Base-by-base conservation (phyloP, 805 yeast species). In the Ogataea trehaloabstinens region DNA sequence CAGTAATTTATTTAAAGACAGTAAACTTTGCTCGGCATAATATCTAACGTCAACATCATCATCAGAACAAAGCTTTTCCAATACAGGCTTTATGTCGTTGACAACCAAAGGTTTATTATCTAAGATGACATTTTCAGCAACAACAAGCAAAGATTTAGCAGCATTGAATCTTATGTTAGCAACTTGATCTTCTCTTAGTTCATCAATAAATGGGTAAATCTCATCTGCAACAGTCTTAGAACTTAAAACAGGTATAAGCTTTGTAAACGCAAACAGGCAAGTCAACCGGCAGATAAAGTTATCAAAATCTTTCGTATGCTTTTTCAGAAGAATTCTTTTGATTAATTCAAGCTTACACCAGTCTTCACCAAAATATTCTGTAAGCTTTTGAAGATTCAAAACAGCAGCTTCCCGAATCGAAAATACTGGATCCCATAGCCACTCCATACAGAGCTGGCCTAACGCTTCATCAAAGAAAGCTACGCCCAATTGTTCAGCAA, bases 391-490 rank as follows among this genome's bases (percentile, higher is more conserved):
- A 51, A 93, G 70, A 62, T 90, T 93, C 40, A 71, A 68, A 22
- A 93, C 95, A 1, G 98, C 98, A 7, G 99, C 99, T 50, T 88
- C 95, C 64, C 99, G 81, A 45, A 93, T 90, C 4, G 98, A 90
- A 66, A 79, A 93, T 28, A 93, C 99, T 4, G 90, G 85, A 67
- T 93, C 99, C 96, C 97, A 90, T 49, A 93, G 71, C 98, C 99
- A 93, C n/a, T 90, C 85, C 77, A 93, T 77, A 56, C 96, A 93
- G 52, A 93, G 71, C 35, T 85, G 82, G 47, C 95, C 89, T 49
- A 93, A 72, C 55, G 90, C 95, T 60, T 87, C 85, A 63, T 93
- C 93, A 66, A 93, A 93, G 56, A 91, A 89, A 20, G 87, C 81
- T 37, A 85, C 90, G 20, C 99, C 99, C 44, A 93, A 72, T 66